Evolutionary conservation across 805 yeast genomes (phyloP), one percentile per base, ranked within the genome.

Genomic region (Starmerella geochares): DNA sequence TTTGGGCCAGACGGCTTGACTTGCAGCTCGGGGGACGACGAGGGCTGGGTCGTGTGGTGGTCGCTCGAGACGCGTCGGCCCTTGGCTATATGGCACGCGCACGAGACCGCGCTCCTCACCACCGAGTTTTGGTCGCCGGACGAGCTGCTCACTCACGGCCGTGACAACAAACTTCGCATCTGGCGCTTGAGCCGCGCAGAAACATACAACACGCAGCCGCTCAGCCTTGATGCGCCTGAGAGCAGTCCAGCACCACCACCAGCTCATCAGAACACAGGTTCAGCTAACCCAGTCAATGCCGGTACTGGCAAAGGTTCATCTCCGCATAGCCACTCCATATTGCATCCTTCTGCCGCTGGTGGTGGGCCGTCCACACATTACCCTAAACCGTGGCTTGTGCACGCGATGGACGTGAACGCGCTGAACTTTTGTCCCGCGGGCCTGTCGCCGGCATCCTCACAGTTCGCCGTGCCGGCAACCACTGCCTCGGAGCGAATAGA

Each of bases 371-470:
- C 40, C 47, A 25, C 38, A 17, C 29, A 25, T 10, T 65, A 62
- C 58, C 55, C 58, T 20, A 48, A 48, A 25, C 71, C 71, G 6
- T 58, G 65, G 56, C 54, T 65, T 28, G 62, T 68, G 1, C 71
- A 73, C 53, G 71, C 74, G 16, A 69, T 82, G 55, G 87, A 87
- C 5, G 82, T 83, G 38, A 86, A 86, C 62, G 71, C 85, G 3
- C 66, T 86, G 54, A 85, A 83, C 58, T 86, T 81, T 62, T 75
- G 86, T 56, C 78, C 79, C 48, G 78, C 80, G n/a, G 79, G 72
- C 4, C 63, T 73, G 16, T 48, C 44, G 7, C 43, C 42, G 11
- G 17, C 9, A 16, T 3, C 21, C 6, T 60, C 62, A 1, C 60
- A 65, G 23, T 60, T 80, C 5, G 73, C 73, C 0, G 75, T 84